phyloP scores from a whole-genome alignment of 2,329 filamentous ascomycete genomes.

The Pseudopyricularia cyperi region DNA sequence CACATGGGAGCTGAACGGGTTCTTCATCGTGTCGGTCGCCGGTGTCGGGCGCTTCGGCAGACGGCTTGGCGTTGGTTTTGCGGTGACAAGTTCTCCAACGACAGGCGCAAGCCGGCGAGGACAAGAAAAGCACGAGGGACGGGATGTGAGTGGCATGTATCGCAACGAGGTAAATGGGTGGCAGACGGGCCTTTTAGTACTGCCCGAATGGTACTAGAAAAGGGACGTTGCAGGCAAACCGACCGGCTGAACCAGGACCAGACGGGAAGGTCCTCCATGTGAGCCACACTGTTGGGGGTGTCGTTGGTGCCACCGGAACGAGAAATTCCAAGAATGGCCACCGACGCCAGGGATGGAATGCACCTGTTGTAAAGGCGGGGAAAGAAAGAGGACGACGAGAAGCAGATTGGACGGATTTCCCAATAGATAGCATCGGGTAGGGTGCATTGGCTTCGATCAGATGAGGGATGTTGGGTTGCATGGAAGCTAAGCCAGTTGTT shows the following conservation, averaged over 20 bases:
- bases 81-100: not conserved
- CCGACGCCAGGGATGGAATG: not conserved
- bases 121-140: not conserved
- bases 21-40: not conserved
- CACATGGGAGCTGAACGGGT: not conserved
- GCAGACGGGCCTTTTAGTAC: not conserved
- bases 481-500: too few species aligned
- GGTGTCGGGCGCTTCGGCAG: slow-evolving; percentile 1
- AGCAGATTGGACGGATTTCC: not conserved
- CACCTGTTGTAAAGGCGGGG: not conserved
- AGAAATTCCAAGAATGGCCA: slow-evolving; percentile 1
- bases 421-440: not conserved
- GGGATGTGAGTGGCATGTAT: not conserved
- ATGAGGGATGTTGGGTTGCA: too few species aligned
- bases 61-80: slow-evolving; percentile 7
- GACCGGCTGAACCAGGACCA: not conserved
- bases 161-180: too few species aligned
- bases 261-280: not conserved
- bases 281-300: not conserved
- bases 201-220: not conserved
- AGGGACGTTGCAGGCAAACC: not conserved
- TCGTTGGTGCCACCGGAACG: not conserved
- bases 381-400: not conserved
- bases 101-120: not conserved
- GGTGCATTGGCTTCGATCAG: not conserved